Evolutionary conservation across 2,329 filamentous ascomycete genomes (phyloP).

Genomic region (Westerdykella aurantiaca): DNA sequence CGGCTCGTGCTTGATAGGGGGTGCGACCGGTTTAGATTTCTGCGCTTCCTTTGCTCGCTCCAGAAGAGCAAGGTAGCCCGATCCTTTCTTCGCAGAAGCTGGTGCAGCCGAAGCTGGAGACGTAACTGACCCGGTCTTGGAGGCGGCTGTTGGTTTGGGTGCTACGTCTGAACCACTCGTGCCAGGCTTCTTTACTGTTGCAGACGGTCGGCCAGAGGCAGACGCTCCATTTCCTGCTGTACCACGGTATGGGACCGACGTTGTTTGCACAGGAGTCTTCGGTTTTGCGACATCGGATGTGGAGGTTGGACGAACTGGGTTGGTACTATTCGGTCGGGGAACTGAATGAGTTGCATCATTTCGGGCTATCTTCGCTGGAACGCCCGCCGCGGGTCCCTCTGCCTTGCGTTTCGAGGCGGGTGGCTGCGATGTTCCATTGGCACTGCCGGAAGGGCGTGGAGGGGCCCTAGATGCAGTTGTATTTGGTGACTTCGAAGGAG

Average conservation of each 20-base stretch:
- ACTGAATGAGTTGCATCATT: constrained; percentile 24
- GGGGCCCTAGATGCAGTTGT: constrained; percentile 29
- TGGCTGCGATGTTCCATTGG: constrained; percentile 26
- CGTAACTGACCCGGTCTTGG: constrained; percentile 7
- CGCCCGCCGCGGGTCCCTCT: constrained; percentile 28
- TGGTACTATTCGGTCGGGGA: constrained; percentile 21
- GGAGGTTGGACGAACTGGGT: constrained; percentile 16
- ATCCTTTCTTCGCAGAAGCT: constrained; percentile 62
- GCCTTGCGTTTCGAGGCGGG: constrained; percentile 40
- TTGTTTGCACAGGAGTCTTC: constrained; percentile 15
- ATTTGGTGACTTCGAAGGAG: constrained; percentile 11
- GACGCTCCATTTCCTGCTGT: constrained; percentile 25
- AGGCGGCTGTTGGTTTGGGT: constrained; percentile 6
- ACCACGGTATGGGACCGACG: constrained; percentile 33
- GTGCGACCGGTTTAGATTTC: constrained; percentile 45
- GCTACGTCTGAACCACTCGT: not conserved
- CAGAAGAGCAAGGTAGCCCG: constrained; percentile 64
- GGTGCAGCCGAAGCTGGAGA: constrained; percentile 19
- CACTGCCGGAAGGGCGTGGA: constrained; percentile 19
- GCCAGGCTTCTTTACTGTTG: constrained; percentile 21
- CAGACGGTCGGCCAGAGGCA: constrained; percentile 17
- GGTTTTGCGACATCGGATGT: constrained; percentile 19
- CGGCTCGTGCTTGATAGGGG: constrained; percentile 69
- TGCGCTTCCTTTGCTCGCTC: constrained; percentile 61
- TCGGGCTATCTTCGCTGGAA: constrained; percentile 29